A percentile compares a stretch with the other conserved stretches of the same genome.
Conservation (phyloP, 2,329 filamentous ascomycete genomes). For the Pyrenophora tritici-repentis region DNA sequence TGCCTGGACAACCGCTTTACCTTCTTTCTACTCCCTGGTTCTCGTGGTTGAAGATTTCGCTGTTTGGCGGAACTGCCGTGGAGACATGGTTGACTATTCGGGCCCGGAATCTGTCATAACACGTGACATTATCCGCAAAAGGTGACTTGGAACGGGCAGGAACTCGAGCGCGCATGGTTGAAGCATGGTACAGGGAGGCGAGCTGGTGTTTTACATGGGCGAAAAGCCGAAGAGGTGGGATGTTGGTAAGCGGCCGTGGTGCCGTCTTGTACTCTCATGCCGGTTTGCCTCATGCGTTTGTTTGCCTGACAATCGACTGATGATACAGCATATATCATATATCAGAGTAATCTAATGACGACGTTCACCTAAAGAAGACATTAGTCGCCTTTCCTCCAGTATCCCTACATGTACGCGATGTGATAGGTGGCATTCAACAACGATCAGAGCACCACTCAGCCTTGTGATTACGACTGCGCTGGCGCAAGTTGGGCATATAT, state of each 20-base stretch:
- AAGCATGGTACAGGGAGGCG: constrained; percentile 9
- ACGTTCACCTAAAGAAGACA: no score
- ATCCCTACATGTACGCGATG: no score
- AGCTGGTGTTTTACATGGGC: constrained; percentile 11
- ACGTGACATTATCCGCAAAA: constrained; percentile 10
- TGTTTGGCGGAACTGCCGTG: constrained; percentile 7
- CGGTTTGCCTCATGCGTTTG: no score
- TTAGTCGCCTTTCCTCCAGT: no score
- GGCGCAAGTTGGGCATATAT: no score
- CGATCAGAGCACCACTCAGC: no score
- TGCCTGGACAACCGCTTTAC: constrained; percentile 50
- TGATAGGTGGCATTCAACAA: no score
- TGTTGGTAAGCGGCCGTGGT: constrained; percentile 8
- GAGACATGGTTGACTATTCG: constrained; percentile 6
- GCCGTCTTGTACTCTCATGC: no score
- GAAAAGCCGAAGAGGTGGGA: constrained; percentile 6
- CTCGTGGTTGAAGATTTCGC: constrained; percentile 4
- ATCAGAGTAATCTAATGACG: no score
- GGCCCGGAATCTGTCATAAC: constrained; percentile 6
- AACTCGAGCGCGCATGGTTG: constrained; percentile 7
- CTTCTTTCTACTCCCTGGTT: constrained; percentile 49
- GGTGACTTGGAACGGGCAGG: constrained; percentile 4
- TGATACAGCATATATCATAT: no score
- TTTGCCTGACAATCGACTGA: no score
- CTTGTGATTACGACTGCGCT: no score